A percentile compares a stretch with the other conserved stretches of the same genome.
phyloP scores from a whole-genome alignment of 257 asterid genomes.

The Mitragyna speciosa region DNA sequence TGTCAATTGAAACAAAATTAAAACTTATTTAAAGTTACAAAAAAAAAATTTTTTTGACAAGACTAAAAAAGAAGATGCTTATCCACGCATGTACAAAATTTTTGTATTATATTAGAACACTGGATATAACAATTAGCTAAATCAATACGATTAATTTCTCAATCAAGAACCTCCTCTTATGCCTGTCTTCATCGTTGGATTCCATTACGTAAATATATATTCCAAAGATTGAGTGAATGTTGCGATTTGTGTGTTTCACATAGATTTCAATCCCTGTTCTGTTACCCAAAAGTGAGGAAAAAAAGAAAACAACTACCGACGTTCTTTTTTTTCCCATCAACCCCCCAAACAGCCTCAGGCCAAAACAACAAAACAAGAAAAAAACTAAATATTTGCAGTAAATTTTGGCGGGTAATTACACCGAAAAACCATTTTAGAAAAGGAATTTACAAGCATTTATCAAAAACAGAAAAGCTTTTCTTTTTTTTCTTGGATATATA shows the following conservation, averaged over 20 bases:
- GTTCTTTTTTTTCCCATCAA: not conserved
- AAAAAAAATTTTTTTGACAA: not conserved
- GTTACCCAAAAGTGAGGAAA: not conserved
- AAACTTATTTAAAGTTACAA: not conserved
- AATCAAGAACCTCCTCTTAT: not conserved
- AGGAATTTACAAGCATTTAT: no score
- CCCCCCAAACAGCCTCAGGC: not conserved
- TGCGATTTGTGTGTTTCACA: not conserved
- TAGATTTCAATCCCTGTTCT: not conserved
- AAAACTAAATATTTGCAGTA: no score
- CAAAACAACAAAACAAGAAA: no score
- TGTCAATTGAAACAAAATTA: no score
- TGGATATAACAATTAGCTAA: not conserved
- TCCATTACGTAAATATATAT: constrained; percentile 7
- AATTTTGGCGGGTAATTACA: not conserved
- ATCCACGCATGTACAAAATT: not conserved
- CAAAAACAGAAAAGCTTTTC: no score
- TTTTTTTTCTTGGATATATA: no score
- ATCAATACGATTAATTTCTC: not conserved
- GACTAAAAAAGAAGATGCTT: not conserved
- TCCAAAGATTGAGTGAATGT: not conserved
- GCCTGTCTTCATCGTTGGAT: constrained; percentile 13
- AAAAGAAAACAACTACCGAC: not conserved
- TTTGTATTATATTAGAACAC: not conserved
- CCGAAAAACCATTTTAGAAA: not conserved